These are phyloP conservation scores for Eucalyptus dawsonii DNA, from an alignment of 345 rosid genomes.

Conservation along the genomic window DNA sequence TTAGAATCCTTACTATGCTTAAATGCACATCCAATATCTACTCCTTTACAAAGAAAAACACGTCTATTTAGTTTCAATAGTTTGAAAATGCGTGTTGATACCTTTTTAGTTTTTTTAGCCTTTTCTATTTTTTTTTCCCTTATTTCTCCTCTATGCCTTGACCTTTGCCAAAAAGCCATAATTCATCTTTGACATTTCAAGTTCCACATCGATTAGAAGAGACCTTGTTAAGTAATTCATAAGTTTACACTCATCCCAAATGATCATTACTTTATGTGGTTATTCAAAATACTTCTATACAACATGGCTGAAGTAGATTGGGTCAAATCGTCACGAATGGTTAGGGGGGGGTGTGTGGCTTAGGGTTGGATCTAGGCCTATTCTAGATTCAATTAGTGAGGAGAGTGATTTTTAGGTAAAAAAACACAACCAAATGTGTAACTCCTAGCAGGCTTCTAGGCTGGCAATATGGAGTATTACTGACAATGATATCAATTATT, in stretches of 20 bases:
- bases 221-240: not conserved
- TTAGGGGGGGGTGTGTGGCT: not conserved
- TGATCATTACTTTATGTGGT: not conserved
- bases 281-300: not conserved
- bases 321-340: not conserved
- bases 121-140: not conserved
- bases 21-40: not conserved
- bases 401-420: not conserved
- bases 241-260: not conserved
- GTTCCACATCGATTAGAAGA: not conserved
- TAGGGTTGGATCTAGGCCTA: not conserved
- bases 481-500: not conserved
- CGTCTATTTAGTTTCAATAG: not conserved
- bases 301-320: not conserved
- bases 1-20: not conserved
- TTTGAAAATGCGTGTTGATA: not conserved
- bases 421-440: not conserved
- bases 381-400: not conserved
- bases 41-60: not conserved
- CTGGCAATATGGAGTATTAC: not conserved
- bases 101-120: fast-evolving
- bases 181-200: not conserved
- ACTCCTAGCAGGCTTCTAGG: not conserved
- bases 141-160: not conserved
- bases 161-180: not conserved